A percentile compares a stretch with the other conserved stretches of the same genome.
phyloP scores from a whole-genome alignment of 495 filamentous ascomycete genomes.

The Penicillium daleae region DNA sequence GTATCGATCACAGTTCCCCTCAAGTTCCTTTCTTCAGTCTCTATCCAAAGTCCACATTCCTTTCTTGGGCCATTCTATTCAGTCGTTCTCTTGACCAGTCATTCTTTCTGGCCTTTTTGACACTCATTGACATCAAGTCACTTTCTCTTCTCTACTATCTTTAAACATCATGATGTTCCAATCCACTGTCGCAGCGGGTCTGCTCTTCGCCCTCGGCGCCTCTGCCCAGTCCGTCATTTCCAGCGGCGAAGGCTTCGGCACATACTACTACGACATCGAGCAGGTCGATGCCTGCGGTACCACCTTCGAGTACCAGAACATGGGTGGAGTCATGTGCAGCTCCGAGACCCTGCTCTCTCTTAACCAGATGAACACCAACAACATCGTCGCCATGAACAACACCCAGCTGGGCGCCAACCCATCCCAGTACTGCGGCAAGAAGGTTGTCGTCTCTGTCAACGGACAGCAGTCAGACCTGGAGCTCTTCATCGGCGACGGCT shows the following conservation, averaged over 20 bases:
- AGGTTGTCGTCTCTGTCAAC: slow-evolving; percentile 22
- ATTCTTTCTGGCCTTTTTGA: not conserved
- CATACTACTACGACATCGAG: slow-evolving; percentile 25
- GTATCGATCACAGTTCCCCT: not conserved
- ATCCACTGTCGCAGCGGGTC: not conserved
- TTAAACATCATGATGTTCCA: not conserved
- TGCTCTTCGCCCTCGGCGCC: not conserved
- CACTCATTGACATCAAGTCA: not conserved
- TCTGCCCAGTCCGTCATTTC: slow-evolving; percentile 2
- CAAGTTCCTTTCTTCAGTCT: not conserved
- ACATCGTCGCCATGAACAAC: slow-evolving; percentile 25
- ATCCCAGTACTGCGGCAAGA: slow-evolving; percentile 22
- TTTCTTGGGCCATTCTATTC: not conserved
- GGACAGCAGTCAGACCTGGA: slow-evolving; percentile 16
- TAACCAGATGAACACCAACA: slow-evolving; percentile 20
- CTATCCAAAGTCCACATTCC: not conserved
- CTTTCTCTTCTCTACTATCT: not conserved
- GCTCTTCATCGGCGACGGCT: slow-evolving; percentile 25
- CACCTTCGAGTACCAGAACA: slow-evolving; percentile 16
- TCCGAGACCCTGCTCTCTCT: slow-evolving; percentile 15
- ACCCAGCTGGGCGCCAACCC: slow-evolving; percentile 12
- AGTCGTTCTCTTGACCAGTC: not conserved
- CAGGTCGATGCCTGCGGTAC: slow-evolving; percentile 20
- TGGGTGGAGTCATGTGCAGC: slow-evolving; percentile 19
- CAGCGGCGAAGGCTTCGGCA: slow-evolving; percentile 16